Conservation (phyloP, 192 early-diverging fungal species). For the Entrophospora sp. region DNA sequence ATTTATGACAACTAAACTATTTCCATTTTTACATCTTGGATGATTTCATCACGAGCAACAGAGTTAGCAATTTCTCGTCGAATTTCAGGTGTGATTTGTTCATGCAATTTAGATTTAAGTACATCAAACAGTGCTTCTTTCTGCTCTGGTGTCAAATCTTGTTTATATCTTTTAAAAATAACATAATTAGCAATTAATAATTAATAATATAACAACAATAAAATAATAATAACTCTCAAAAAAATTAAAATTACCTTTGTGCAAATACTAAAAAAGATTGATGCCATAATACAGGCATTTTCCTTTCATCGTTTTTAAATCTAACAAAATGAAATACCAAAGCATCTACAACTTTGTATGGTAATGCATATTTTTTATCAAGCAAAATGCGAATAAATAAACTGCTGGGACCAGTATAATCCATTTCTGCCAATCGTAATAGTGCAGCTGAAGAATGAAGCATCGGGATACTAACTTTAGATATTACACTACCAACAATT, state of each 20-base stretch:
- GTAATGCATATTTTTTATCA: constrained; percentile 98
- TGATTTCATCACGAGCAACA: constrained; percentile 59
- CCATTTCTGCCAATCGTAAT: constrained; percentile 92
- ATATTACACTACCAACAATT: constrained; percentile 82
- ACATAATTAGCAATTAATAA: too few species aligned
- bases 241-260: constrained; percentile 55
- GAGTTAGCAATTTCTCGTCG: constrained; percentile 76
- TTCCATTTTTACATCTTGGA: constrained; percentile 47
- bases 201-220: too few species aligned
- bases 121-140: constrained; percentile 83
- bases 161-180: constrained; percentile 85
- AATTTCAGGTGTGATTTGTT: constrained; percentile 84
- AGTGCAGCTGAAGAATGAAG: constrained; percentile 94
- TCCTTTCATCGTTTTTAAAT: constrained; percentile 73
- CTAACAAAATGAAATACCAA: constrained; percentile 90
- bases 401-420: constrained; percentile 87
- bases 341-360: constrained; percentile 93
- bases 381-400: constrained; percentile 92
- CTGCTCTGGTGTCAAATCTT: constrained; percentile 87
- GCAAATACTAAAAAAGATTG: constrained; percentile 91
- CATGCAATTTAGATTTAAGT: constrained; percentile 68
- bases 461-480: constrained; percentile 89
- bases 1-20: too few species aligned
- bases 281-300: constrained; percentile 96
- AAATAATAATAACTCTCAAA: too few species aligned